Percentiles rank a stretch among this genome's conserved stretches.
Evolutionary conservation across 208 protist genomes (phyloP).

Genomic region (Leishmania amazonensis): DNA sequence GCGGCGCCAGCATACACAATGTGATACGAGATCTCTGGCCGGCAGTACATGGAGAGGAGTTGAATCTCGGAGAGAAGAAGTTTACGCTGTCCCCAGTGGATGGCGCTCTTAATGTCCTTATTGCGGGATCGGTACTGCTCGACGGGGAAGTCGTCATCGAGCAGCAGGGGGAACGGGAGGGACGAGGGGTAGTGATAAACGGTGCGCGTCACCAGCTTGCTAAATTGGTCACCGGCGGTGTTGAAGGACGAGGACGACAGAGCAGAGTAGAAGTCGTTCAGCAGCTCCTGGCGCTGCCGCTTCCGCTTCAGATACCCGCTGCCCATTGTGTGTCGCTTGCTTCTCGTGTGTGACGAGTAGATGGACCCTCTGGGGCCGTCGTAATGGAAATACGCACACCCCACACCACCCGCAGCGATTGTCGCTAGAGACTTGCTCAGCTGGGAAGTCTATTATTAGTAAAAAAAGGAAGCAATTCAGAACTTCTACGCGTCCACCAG

Average conservation of each 20-base stretch:
- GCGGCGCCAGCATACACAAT: conserved; percentile 96
- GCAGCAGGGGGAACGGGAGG: conserved; percentile 69
- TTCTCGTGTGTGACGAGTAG: neutral
- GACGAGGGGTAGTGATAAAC: conserved; percentile 86
- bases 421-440: neutral
- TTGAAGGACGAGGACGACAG: neutral
- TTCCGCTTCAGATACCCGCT: conserved; percentile 35
- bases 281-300: conserved; percentile 32
- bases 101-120: conserved; percentile 84
- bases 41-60: conserved; percentile 87
- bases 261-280: conserved; percentile 26
- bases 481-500: neutral
- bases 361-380: neutral
- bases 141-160: conserved; percentile 68
- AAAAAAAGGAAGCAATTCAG: neutral
- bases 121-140: conserved; percentile 87
- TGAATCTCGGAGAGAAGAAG: conserved; percentile 96
- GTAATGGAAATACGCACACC: neutral
- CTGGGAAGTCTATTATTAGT: neutral
- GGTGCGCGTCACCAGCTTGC: conserved; percentile 22
- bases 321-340: conserved; percentile 9
- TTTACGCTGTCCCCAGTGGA: conserved; percentile 97
- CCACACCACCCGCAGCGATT: neutral
- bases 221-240: neutral
- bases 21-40: conserved; percentile 75